Percentiles rank a stretch among this genome's conserved stretches.
phyloP scores from a whole-genome alignment of 2,329 filamentous ascomycete genomes.

The Rachicladosporium sp. region DNA sequence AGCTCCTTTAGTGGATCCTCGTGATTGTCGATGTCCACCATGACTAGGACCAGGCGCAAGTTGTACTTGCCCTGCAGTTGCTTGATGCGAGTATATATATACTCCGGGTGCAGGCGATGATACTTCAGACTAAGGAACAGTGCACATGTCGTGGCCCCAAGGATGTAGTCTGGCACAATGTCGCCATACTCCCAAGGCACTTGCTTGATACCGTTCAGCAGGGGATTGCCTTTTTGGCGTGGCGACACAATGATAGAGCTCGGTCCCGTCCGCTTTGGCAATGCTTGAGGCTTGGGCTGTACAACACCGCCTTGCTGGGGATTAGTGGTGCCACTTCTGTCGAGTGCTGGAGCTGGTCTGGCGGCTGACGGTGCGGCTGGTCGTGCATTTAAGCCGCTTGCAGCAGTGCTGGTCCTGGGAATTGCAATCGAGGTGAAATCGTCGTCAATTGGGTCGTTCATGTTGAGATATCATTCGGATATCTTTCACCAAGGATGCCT shows the following conservation, averaged over 20 bases:
- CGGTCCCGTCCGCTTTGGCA: slow-evolving; percentile 53
- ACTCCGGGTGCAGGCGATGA: slow-evolving; percentile 92
- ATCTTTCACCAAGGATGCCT: too few species aligned
- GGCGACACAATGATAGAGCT: slow-evolving; percentile 82
- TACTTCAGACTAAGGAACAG: slow-evolving; percentile 94
- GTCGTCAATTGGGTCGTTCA: slow-evolving; percentile 38
- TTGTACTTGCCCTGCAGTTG: slow-evolving; percentile 75
- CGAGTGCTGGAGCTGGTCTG: slow-evolving; percentile 18
- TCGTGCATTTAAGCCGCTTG: not conserved
- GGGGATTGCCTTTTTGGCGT: slow-evolving; percentile 88
- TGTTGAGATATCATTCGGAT: slow-evolving; percentile 8
- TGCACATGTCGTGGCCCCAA: slow-evolving; percentile 78
- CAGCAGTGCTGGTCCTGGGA: not conserved
- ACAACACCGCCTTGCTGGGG: slow-evolving; percentile 16
- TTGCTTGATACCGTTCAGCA: slow-evolving; percentile 68
- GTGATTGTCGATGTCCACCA: slow-evolving; percentile 93
- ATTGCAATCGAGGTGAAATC: slow-evolving; percentile 15
- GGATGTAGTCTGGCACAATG: slow-evolving; percentile 85
- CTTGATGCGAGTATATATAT: slow-evolving; percentile 88
- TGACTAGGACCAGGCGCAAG: slow-evolving; percentile 71
- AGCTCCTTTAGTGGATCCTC: slow-evolving; percentile 82
- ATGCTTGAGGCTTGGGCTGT: slow-evolving; percentile 79
- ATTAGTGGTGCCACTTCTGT: slow-evolving; percentile 18
- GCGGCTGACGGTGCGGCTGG: slow-evolving; percentile 22
- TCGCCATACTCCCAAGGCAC: slow-evolving; percentile 95